These are phyloP conservation scores for Macaranga tanarius DNA, from an alignment of 441 rosid genomes.

Conservation along the genomic window DNA sequence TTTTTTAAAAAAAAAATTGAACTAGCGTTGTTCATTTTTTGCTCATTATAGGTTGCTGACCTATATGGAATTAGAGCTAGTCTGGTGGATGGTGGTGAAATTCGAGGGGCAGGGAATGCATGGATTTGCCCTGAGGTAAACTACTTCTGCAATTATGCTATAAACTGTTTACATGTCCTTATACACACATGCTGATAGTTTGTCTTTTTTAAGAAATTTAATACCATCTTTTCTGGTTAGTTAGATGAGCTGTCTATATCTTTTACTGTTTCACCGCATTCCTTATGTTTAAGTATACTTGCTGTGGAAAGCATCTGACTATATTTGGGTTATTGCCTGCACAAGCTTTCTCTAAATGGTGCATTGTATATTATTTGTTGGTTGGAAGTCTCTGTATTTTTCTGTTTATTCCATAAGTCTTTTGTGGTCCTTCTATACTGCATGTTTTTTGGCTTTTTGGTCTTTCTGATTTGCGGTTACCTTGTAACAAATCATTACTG, in stretches of 20 bases:
- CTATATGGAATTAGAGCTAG: slow-evolving; percentile 98
- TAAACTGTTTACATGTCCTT: no score
- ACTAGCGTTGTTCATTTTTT: background rate
- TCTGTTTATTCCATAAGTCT: slow-evolving; percentile 9
- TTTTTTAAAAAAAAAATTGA: background rate
- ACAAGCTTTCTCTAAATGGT: background rate
- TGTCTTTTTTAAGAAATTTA: background rate
- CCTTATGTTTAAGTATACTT: background rate
- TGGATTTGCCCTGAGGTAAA: slow-evolving; percentile 98
- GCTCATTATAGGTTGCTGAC: slow-evolving; percentile 79
- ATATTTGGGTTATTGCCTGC: slow-evolving; percentile 20
- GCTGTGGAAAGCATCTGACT: background rate
- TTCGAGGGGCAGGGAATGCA: slow-evolving; percentile 99
- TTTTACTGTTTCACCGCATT: background rate
- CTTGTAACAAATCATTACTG: background rate
- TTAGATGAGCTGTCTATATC: background rate
- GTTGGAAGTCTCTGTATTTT: background rate
- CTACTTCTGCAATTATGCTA: slow-evolving; percentile 1
- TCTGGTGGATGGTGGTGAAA: slow-evolving; percentile 99
- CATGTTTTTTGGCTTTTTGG: background rate
- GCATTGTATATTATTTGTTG: background rate
- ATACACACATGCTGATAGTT: background rate
- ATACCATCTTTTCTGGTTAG: background rate
- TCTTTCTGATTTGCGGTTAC: slow-evolving; percentile 17
- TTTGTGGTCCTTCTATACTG: background rate